Conservation (phyloP, 2,329 filamentous ascomycete species). For the Colletotrichum neosansevieriae region DNA sequence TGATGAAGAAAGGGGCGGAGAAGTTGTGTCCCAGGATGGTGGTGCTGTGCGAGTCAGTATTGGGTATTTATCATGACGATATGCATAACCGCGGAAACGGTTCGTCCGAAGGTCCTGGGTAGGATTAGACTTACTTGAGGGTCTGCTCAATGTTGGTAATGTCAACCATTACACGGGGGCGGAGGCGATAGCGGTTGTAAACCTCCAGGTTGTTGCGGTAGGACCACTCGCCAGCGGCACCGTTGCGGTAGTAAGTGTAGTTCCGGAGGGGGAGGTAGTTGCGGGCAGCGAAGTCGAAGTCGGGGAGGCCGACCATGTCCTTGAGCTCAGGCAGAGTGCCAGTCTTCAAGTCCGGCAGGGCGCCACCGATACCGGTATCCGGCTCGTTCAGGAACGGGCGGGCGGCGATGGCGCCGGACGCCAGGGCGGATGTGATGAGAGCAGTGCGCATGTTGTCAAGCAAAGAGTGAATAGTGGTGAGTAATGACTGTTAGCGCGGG, state of each 20-base stretch:
- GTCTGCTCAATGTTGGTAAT: slow-evolving; percentile 57
- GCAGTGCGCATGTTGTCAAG: slow-evolving; percentile 45
- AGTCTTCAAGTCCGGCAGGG: slow-evolving; percentile 49
- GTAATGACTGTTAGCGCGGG: slow-evolving; percentile 12
- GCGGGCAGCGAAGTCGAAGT: slow-evolving; percentile 66
- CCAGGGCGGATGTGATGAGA: slow-evolving; percentile 45
- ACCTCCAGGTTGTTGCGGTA: slow-evolving; percentile 70
- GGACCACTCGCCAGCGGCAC: slow-evolving; percentile 66
- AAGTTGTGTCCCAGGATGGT: slow-evolving; percentile 66
- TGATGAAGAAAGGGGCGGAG: slow-evolving; percentile 67
- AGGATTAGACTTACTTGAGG: slow-evolving; percentile 47
- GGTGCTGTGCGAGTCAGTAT: slow-evolving; percentile 49
- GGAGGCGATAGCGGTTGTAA: slow-evolving; percentile 61
- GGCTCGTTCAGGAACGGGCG: slow-evolving; percentile 59
- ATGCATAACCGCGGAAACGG: neutral
- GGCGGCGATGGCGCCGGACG: slow-evolving; percentile 54
- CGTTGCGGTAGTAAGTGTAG: slow-evolving; percentile 70
- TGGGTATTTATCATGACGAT: neutral
- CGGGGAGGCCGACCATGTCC: slow-evolving; percentile 61
- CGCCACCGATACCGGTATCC: slow-evolving; percentile 58
- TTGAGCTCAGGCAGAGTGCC: slow-evolving; percentile 57
- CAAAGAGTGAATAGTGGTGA: slow-evolving; percentile 31
- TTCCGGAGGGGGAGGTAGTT: slow-evolving; percentile 58
- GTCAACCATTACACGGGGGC: slow-evolving; percentile 63
- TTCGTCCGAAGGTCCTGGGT: neutral